Conservation (phyloP, 257 asterid genomes). For the Jacaranda copaia region DNA sequence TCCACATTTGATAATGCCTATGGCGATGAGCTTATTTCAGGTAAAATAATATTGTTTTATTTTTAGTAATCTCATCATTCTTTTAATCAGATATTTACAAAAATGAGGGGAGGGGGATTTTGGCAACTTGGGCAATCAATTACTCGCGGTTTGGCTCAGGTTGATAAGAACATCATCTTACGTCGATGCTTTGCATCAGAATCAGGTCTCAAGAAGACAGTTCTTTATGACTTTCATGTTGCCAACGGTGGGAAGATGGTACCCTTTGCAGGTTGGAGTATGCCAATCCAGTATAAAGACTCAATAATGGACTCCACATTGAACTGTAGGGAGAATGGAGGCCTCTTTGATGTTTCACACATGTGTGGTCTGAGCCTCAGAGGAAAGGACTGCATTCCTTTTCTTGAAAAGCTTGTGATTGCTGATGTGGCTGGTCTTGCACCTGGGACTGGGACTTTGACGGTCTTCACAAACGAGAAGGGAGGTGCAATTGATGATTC, state of each 20-base stretch:
- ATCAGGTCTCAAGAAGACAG: slow-evolving; percentile 80
- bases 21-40: not conserved
- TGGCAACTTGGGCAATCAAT: slow-evolving; percentile 85
- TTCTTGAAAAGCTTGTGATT: slow-evolving; percentile 75
- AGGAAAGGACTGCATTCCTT: slow-evolving; percentile 72
- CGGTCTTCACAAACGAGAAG: slow-evolving; percentile 81
- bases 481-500: slow-evolving; percentile 88
- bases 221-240: slow-evolving; percentile 72
- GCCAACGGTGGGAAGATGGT: slow-evolving; percentile 83
- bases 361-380: slow-evolving; percentile 87
- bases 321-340: slow-evolving; percentile 80
- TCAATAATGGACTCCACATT: slow-evolving; percentile 80
- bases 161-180: slow-evolving; percentile 57
- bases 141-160: slow-evolving; percentile 63
- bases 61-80: not conserved
- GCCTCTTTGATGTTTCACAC: slow-evolving; percentile 80
- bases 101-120: slow-evolving; percentile 78
- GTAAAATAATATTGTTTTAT: not conserved
- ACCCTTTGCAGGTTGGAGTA: slow-evolving; percentile 87
- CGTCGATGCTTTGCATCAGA: slow-evolving; percentile 75
- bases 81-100: slow-evolving; percentile 38
- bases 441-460: slow-evolving; percentile 71
- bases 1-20: not conserved
- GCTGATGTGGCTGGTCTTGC: slow-evolving; percentile 83
- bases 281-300: slow-evolving; percentile 89